phyloP scores from a whole-genome alignment of 2,329 filamentous ascomycete species.

The Fusarium cyanostomum region DNA sequence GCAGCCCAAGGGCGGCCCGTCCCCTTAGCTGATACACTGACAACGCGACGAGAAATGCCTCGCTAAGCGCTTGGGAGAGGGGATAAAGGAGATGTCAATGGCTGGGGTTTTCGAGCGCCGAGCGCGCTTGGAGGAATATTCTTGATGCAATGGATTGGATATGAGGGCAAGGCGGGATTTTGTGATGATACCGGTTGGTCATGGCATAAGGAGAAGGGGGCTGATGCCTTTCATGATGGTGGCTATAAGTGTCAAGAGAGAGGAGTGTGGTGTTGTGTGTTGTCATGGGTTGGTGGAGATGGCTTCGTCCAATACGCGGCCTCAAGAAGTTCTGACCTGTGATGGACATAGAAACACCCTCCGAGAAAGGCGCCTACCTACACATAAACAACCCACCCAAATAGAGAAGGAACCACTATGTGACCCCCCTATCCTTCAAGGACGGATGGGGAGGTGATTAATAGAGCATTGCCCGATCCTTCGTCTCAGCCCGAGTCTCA shows the following conservation, averaged over 20 bases:
- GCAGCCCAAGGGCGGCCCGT: constrained; percentile 25
- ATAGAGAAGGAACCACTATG: neutral
- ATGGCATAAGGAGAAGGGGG: constrained; percentile 5
- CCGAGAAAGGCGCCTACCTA: neutral
- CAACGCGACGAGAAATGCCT: constrained; percentile 13
- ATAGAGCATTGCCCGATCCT: constrained; percentile 3
- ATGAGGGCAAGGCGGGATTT: neutral
- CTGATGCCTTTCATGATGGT: neutral
- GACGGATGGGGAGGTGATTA: neutral
- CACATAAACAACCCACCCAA: neutral
- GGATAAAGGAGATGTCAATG: neutral
- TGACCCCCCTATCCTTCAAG: neutral
- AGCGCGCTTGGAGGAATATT: constrained; percentile 11
- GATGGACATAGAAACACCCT: neutral
- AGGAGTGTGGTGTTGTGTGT: neutral
- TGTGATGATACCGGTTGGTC: constrained; percentile 1
- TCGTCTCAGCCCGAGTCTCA: constrained; percentile 6
- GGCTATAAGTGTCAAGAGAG: constrained; percentile 14
- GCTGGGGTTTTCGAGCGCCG: constrained; percentile 3
- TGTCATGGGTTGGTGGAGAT: neutral
- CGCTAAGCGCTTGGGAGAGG: constrained; percentile 1
- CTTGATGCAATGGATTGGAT: constrained; percentile 8
- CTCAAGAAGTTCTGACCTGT: neutral
- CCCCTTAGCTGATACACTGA: constrained; percentile 13
- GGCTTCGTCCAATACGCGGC: neutral